Base-by-base conservation (phyloP, 164 flowering plant genomes). In the Magnolia officinalis region DNA sequence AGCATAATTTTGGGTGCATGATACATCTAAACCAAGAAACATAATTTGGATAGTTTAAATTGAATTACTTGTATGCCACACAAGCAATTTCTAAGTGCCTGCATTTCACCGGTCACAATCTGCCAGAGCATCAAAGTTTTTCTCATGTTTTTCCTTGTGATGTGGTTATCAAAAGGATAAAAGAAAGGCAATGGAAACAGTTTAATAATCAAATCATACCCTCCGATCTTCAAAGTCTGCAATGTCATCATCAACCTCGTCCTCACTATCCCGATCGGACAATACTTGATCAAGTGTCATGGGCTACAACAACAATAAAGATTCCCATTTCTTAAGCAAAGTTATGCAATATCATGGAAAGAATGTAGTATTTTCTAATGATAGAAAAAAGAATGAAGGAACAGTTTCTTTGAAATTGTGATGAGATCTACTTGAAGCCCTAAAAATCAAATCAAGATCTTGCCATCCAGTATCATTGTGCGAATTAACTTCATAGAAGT, bases 141-240 rank as follows among this genome's bases (percentile, higher is more conserved):
- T 37, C 45, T 4, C 45, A 37, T 37, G 45, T 37, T 37, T 37
- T 37, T 37, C 6, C 45, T 37, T 5, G 6, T 37, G 45, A 37
- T 37, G 6, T 37, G 45, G 6, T 37, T 37, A 37, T 37, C 45
- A 37, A 37, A 37, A 37, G 45, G 45, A 37, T 6, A 37, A 37
- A 37, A 37, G 45, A 37, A 37, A 37, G 45, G 45, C 45, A 37
- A 37, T 37, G 45, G 45, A 4, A 3, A 37, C 45, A 37, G 45
- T 37, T 37, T 5, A 37, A 37, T 37, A 37, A 37, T 37, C 6
- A 31, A 55, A 67, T 55, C 86, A 77, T 90, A 94, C 99, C 96
- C 98, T 87, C 78, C 94, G 81, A 83, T 96, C 99, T 87, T 96
- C 99, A 81, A 96, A 84, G 85, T 94, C 99, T 49, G 97, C 97